These are phyloP conservation scores for Knufia petricola DNA, from an alignment of 2,329 filamentous ascomycete genomes.

Conservation along the genomic window DNA sequence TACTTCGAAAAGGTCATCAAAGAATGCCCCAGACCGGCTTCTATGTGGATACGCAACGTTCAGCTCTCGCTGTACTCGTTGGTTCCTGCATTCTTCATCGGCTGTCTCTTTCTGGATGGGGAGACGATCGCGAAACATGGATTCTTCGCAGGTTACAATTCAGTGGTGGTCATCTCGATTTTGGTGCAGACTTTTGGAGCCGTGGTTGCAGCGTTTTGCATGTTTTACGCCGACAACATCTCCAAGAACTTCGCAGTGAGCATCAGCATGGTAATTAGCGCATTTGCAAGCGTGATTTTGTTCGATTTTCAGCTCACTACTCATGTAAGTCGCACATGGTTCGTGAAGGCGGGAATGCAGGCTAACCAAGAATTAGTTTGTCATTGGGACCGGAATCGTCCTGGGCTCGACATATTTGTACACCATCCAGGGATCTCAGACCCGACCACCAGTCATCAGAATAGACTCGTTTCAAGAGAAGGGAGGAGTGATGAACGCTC, in stretches of 20 bases:
- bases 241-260: slow-evolving; percentile 90
- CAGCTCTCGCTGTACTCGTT: slow-evolving; percentile 91
- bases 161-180: slow-evolving; percentile 79
- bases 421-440: slow-evolving; percentile 39
- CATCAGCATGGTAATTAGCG: slow-evolving; percentile 81
- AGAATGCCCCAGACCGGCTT: slow-evolving; percentile 63
- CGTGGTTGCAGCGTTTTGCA: slow-evolving; percentile 69
- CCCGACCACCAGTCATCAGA: slow-evolving; percentile 40
- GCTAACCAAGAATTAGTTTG: slow-evolving; percentile 50
- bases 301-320: slow-evolving; percentile 68
- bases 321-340: slow-evolving; percentile 49
- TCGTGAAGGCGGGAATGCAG: slow-evolving; percentile 7
- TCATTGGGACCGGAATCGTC: slow-evolving; percentile 70
- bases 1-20: slow-evolving; percentile 73
- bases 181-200: slow-evolving; percentile 74
- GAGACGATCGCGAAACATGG: slow-evolving; percentile 71
- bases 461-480: slow-evolving; percentile 30
- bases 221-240: slow-evolving; percentile 80
- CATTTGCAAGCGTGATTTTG: slow-evolving; percentile 72
- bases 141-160: slow-evolving; percentile 92
- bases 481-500: slow-evolving; percentile 47
- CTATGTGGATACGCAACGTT: slow-evolving; percentile 88
- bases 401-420: slow-evolving; percentile 79
- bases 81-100: slow-evolving; percentile 77
- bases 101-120: slow-evolving; percentile 79